A percentile compares a stretch with the other conserved stretches of the same genome.
Evolutionary conservation across 2,329 filamentous ascomycete genomes (phyloP).

Genomic region (Canariomyces notabilis): DNA sequence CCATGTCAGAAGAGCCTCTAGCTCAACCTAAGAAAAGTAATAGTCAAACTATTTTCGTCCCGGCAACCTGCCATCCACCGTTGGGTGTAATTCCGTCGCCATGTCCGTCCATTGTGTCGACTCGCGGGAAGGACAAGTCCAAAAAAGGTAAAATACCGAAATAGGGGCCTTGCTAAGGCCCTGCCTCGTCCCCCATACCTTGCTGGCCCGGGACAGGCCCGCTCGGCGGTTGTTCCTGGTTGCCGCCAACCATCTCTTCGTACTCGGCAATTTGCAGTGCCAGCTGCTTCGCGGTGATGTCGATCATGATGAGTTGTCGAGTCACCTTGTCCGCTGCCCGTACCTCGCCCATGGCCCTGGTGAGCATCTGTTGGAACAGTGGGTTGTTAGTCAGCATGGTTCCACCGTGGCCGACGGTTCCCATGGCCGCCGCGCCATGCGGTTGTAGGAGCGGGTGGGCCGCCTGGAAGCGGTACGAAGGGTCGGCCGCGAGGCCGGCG

Average conservation of each 20-base stretch:
- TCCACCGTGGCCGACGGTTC: slow-evolving; percentile 13
- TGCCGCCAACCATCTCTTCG: slow-evolving; percentile 39
- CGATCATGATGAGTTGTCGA: slow-evolving; percentile 47
- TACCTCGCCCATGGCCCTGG: slow-evolving; percentile 43
- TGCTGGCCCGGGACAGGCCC: slow-evolving; percentile 18
- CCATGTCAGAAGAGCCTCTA: slow-evolving; percentile 10
- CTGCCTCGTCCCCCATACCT: slow-evolving; percentile 23
- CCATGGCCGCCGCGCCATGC: slow-evolving; percentile 15
- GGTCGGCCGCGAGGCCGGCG: slow-evolving; percentile 16
- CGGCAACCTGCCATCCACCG: background rate
- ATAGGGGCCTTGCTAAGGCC: slow-evolving; percentile 14
- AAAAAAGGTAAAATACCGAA: background rate
- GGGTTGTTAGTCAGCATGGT: slow-evolving; percentile 30
- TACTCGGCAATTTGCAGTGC: slow-evolving; percentile 49
- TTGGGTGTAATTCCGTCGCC: no score
- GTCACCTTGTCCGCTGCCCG: slow-evolving; percentile 39
- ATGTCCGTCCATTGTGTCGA: no score
- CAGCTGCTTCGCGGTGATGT: slow-evolving; percentile 50
- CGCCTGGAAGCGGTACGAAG: slow-evolving; percentile 17
- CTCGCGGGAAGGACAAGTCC: no score
- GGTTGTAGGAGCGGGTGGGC: slow-evolving; percentile 16
- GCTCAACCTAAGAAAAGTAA: background rate
- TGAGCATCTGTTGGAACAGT: slow-evolving; percentile 39
- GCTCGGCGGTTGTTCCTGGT: slow-evolving; percentile 24
- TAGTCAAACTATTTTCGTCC: background rate